These are phyloP conservation scores for Drosera spatulata DNA, from an alignment of 179 eudicot species.

Conservation along the genomic window DNA sequence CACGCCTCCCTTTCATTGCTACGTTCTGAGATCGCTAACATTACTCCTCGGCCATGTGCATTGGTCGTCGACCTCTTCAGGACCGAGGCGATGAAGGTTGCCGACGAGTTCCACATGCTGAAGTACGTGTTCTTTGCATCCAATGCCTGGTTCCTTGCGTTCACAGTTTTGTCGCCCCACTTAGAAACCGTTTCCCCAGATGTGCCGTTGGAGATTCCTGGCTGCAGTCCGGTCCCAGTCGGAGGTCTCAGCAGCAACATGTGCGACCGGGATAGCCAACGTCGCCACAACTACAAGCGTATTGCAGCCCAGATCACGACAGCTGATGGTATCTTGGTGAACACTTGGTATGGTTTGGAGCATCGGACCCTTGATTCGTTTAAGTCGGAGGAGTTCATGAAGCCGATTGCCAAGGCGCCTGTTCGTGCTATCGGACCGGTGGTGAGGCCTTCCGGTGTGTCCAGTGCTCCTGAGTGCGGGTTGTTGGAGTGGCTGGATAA, in stretches of 20 bases:
- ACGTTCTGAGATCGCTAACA: background rate
- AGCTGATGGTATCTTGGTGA: too few species aligned
- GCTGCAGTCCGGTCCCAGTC: background rate
- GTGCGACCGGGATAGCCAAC: background rate
- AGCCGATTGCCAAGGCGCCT: background rate
- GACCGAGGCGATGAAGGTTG: background rate
- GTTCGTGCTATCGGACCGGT: constrained; percentile 1
- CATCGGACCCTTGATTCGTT: too few species aligned
- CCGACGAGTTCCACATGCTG: background rate
- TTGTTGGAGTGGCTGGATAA: constrained; percentile 1
- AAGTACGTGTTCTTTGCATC: background rate
- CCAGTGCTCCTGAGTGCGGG: background rate
- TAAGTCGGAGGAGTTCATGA: background rate
- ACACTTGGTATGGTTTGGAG: too few species aligned
- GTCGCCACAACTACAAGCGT: background rate
- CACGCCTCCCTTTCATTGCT: background rate
- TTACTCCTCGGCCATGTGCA: background rate
- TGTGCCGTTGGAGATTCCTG: background rate
- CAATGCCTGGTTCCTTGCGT: background rate
- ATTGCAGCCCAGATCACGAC: background rate
- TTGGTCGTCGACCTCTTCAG: constrained; percentile 4
- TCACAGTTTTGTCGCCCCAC: background rate
- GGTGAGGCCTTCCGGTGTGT: background rate
- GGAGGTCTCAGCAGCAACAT: background rate
- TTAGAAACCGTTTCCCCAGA: background rate